These are phyloP conservation scores for Trapa bicornis DNA, from an alignment of 345 rosid genomes.

Conservation along the genomic window DNA sequence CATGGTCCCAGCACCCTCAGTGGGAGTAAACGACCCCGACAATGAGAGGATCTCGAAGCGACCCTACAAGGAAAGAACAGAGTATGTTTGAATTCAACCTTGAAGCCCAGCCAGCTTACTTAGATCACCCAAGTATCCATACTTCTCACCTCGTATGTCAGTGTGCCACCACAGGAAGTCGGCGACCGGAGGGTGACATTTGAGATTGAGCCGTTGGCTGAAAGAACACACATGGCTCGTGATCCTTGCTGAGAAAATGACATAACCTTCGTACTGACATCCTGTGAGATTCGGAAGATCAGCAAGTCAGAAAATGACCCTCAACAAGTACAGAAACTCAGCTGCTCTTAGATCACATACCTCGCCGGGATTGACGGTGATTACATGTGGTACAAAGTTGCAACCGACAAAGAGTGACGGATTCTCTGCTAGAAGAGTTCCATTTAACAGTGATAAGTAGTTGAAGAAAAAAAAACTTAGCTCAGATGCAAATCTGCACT, in stretches of 20 bases:
- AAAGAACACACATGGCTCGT: constrained; percentile 82
- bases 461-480: not conserved
- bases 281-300: constrained; percentile 27
- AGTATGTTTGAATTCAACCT: no score
- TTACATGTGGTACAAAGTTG: constrained; percentile 73
- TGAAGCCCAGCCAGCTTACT: no score
- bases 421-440: constrained; percentile 34
- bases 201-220: constrained; percentile 81
- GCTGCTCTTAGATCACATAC: constrained; percentile 22
- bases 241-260: constrained; percentile 79
- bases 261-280: constrained; percentile 89
- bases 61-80: constrained; percentile 33
- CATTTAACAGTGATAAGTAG: not conserved
- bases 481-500: no score
- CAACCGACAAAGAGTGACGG: constrained; percentile 49
- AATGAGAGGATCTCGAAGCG: constrained; percentile 90
- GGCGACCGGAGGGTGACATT: constrained; percentile 87
- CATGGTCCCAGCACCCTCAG: constrained; percentile 54
- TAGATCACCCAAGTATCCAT: no score
- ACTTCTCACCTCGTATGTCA: constrained; percentile 71
- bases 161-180: constrained; percentile 76
- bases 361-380: constrained; percentile 90
- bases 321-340: not conserved
- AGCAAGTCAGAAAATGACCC: not conserved
- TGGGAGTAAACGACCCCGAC: constrained; percentile 70